Base-by-base conservation (phyloP, 495 filamentous ascomycete genomes). In the Penicillium canariense region DNA sequence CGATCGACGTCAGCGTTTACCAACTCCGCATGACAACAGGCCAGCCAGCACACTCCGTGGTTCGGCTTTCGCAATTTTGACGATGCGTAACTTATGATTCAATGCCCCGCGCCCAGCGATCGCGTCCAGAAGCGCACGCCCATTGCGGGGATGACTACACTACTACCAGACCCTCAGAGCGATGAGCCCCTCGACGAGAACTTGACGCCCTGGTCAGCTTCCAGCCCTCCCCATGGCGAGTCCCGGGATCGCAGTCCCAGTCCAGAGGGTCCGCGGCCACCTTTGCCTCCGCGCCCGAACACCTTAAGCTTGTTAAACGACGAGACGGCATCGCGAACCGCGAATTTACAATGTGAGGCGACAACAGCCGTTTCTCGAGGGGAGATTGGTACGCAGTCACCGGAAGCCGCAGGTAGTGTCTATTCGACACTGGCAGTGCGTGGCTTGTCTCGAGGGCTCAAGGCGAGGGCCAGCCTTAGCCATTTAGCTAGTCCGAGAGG, bases 301-400 rank as follows among this genome's bases (percentile, higher is more conserved):
- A 77, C 76, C 18, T 61, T 80, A 31, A 66, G 64, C 54, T 49
- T 78, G 27, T 54, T 77, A 32, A 69, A 73, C 39, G 74, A 77
- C 55, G 71, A 72, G 57, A 63, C 60, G 42, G 42, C 65, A 18
- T 58, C 68, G 25, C 63, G 75, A 52, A 30, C 28, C 30, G 66
- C 81, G 42, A 69, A 64, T 25, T 64, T 94, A 32, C 87, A 84
- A 50, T 86, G 87, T 3, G 84, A 84, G 55, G 83, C 91, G 27
- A 97, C 92, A 9, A 96, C 90, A 0, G 90, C 90, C 6, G 60
- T 97, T 11, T 89, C 89, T 0, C 79, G 87, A 10, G 82, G 87
- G 58, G 90, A 93, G 56, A 85, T 91, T 45, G 82, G 86, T 48
- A 86, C 86, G 1, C 75, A 89, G 43, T 79, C 85, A n/a, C 82